Evolutionary conservation across 495 filamentous ascomycete genomes (phyloP).

Genomic region (Symbiotaphrina buchneri): DNA sequence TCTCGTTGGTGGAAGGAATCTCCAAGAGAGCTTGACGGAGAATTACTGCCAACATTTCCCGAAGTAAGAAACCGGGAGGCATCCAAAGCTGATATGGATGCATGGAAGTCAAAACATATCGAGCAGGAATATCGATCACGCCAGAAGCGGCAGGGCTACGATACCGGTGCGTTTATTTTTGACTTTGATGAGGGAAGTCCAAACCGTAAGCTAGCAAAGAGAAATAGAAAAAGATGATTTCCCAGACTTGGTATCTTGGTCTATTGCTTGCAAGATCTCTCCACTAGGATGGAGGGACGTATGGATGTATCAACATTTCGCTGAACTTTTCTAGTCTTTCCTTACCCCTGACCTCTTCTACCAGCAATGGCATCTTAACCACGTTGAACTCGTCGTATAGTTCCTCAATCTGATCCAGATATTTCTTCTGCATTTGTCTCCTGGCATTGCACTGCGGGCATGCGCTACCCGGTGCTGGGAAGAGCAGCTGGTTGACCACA

Average conservation of each 20-base stretch:
- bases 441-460: conserved; percentile 94
- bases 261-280: not conserved
- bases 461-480: conserved; percentile 62
- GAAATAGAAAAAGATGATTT: not conserved
- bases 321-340: conserved; percentile 57
- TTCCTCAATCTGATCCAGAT: conserved; percentile 92
- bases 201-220: not conserved
- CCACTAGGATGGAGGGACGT: conserved; percentile 4
- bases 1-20: conserved; percentile 16
- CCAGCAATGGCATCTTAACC: conserved; percentile 86
- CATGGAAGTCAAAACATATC: too few relatives aligned
- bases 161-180: too few relatives aligned
- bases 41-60: conserved; percentile 20
- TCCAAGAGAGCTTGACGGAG: conserved; percentile 14
- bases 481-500: conserved; percentile 94
- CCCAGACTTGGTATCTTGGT: not conserved
- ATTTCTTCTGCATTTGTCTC: conserved; percentile 98
- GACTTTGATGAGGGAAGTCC: not conserved
- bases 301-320: conserved; percentile 6
- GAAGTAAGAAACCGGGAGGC: conserved; percentile 16
- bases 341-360: conserved; percentile 89
- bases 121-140: too few relatives aligned
- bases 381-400: conserved; percentile 99
- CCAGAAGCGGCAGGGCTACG: too few relatives aligned
- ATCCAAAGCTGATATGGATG: too few relatives aligned